These are phyloP conservation scores for Ceratocystis eucalypticola DNA, from an alignment of 2,329 filamentous ascomycete species.

Conservation along the genomic window DNA sequence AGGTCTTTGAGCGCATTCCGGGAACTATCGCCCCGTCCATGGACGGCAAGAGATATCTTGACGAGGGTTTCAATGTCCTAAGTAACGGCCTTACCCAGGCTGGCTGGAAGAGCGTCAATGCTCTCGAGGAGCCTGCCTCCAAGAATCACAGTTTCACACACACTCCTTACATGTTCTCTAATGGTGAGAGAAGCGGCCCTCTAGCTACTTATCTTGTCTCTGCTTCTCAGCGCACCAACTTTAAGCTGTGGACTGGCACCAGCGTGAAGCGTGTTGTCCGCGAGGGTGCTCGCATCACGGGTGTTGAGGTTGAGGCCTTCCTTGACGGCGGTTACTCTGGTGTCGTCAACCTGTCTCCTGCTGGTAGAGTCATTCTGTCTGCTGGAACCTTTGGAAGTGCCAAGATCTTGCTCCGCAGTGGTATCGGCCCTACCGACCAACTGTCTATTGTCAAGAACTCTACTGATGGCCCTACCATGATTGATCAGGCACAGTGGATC, in stretches of 20 bases:
- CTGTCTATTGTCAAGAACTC: constrained; percentile 39
- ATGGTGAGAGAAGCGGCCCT: constrained; percentile 55
- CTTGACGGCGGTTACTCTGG: constrained; percentile 41
- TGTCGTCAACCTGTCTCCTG: constrained; percentile 45
- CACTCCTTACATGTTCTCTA: constrained; percentile 52
- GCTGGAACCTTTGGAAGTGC: constrained; percentile 57
- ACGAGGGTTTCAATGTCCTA: constrained; percentile 51
- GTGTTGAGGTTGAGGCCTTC: constrained; percentile 51
- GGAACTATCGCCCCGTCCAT: constrained; percentile 52
- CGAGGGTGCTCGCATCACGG: constrained; percentile 46
- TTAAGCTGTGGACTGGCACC: constrained; percentile 53
- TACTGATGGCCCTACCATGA: constrained; percentile 38
- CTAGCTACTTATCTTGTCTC: constrained; percentile 57
- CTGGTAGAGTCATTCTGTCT: constrained; percentile 54
- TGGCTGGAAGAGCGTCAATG: constrained; percentile 47
- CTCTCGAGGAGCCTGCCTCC: constrained; percentile 43
- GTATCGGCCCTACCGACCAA: constrained; percentile 52
- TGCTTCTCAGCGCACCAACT: constrained; percentile 47
- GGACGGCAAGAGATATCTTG: constrained; percentile 54
- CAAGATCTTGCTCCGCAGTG: constrained; percentile 53
- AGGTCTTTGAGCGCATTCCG: constrained; percentile 56
- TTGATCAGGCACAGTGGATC: constrained; percentile 40
- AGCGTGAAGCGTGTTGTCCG: constrained; percentile 55
- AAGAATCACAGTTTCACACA: constrained; percentile 55
- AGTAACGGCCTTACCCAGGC: constrained; percentile 42